A percentile compares a stretch with the other conserved stretches of the same genome.
phyloP scores from a whole-genome alignment of 1,284 basidiomycete species.

The Boletus mariae region DNA sequence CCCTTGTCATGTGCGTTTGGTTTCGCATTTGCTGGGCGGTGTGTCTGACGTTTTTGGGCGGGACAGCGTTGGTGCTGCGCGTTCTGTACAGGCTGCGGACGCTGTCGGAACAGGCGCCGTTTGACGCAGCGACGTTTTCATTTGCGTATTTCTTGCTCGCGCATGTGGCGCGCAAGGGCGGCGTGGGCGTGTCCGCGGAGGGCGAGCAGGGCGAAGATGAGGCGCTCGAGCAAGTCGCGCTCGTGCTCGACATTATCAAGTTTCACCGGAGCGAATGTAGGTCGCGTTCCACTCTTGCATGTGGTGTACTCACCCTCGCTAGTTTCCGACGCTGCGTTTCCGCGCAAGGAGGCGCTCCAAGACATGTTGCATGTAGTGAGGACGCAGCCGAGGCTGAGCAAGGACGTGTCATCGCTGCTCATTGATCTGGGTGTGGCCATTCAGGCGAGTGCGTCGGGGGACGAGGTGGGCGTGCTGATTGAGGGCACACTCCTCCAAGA shows the following conservation, averaged over 20 bases:
- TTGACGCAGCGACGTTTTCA: slow-evolving; percentile 84
- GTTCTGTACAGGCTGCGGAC: slow-evolving; percentile 86
- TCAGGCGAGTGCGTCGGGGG: slow-evolving; percentile 55
- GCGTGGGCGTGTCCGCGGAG: slow-evolving; percentile 42
- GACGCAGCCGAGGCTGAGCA: slow-evolving; percentile 78
- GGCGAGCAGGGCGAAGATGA: slow-evolving; percentile 59
- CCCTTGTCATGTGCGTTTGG: slow-evolving; percentile 56
- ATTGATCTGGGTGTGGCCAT: slow-evolving; percentile 85
- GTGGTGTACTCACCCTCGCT: background rate
- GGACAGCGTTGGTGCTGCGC: slow-evolving; percentile 71
- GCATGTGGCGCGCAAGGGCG: slow-evolving; percentile 68
- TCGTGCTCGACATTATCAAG: slow-evolving; percentile 82
- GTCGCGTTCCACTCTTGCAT: slow-evolving; percentile 19
- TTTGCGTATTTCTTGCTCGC: slow-evolving; percentile 79
- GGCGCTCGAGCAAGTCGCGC: slow-evolving; percentile 82
- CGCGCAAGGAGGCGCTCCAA: slow-evolving; percentile 67
- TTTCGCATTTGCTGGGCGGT: background rate
- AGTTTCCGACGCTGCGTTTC: slow-evolving; percentile 72
- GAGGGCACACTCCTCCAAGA: slow-evolving; percentile 83
- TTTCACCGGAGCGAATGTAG: slow-evolving; percentile 85
- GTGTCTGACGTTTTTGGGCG: background rate
- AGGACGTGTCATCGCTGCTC: slow-evolving; percentile 83
- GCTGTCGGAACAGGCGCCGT: slow-evolving; percentile 77
- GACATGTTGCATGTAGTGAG: slow-evolving; percentile 76
- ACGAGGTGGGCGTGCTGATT: slow-evolving; percentile 70